Percentiles rank a stretch among this genome's conserved stretches.
Evolutionary conservation across 2,329 filamentous ascomycete genomes (phyloP).

Genomic region (Ascochyta lentis): DNA sequence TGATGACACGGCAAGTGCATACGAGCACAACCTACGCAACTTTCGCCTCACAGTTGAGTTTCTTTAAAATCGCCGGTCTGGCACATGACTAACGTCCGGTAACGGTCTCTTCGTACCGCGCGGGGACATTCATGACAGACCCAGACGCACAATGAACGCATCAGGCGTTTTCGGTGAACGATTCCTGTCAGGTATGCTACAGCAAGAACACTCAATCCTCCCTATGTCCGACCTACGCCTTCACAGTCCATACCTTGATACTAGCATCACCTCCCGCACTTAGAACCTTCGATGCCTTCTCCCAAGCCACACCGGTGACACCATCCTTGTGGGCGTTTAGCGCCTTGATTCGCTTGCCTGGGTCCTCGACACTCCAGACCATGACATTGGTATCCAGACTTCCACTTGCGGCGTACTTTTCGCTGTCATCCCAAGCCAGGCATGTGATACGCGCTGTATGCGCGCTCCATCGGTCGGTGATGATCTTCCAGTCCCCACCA

Average conservation of each 20-base stretch:
- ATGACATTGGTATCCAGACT: conserved; percentile 90
- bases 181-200: not conserved
- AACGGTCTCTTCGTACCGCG: not conserved
- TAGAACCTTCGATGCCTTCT: conserved; percentile 68
- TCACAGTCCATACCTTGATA: conserved; percentile 80
- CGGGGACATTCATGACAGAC: not conserved
- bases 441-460: conserved; percentile 72
- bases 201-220: not conserved
- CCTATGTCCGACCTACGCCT: conserved; percentile 22
- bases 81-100: not conserved
- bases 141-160: conserved; percentile 6
- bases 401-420: conserved; percentile 81
- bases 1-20: not conserved
- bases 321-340: conserved; percentile 95
- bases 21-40: not conserved
- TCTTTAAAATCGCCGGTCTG: not conserved
- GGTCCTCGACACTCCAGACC: conserved; percentile 86
- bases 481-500: conserved; percentile 70
- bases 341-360: conserved; percentile 82
- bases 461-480: conserved; percentile 79
- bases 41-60: not conserved
- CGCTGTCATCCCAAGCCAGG: conserved; percentile 77
- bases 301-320: conserved; percentile 86
- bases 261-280: conserved; percentile 87
- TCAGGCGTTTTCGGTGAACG: conserved; percentile 3